phyloP scores from a whole-genome alignment of 2,329 filamentous ascomycete genomes.

The Trichoderma pleuroti region DNA sequence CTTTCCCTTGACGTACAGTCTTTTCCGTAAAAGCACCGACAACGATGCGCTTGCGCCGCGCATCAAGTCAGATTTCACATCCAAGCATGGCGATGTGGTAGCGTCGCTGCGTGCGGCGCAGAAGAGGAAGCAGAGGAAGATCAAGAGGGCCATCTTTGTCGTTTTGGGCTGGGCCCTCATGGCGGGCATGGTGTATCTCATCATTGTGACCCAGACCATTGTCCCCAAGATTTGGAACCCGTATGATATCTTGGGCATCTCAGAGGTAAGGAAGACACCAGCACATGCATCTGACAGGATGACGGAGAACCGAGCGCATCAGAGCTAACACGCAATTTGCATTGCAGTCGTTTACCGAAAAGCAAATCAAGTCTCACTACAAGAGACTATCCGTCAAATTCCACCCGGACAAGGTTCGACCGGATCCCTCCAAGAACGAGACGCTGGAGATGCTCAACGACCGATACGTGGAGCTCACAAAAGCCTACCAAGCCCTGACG shows the following conservation, averaged over 20 bases:
- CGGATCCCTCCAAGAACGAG: conserved; percentile 82
- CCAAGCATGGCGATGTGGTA: conserved; percentile 79
- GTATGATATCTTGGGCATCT: conserved; percentile 87
- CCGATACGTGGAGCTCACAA: conserved; percentile 89
- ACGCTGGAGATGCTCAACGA: conserved; percentile 81
- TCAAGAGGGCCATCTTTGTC: conserved; percentile 79
- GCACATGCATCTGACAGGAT: background rate
- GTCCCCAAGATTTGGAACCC: conserved; percentile 87
- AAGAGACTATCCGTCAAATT: conserved; percentile 78
- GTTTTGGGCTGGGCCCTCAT: conserved; percentile 78
- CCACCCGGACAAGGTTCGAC: conserved; percentile 89
- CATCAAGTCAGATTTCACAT: conserved; percentile 77
- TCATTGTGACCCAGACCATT: conserved; percentile 70
- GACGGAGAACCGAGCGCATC: background rate
- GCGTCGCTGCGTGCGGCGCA: conserved; percentile 78
- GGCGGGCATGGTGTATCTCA: conserved; percentile 88
- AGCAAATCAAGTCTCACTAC: conserved; percentile 89
- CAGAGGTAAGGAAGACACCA: conserved; percentile 56
- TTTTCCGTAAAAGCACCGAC: conserved; percentile 73
- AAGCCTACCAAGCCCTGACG: conserved; percentile 96
- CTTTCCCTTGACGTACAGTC: conserved; percentile 82
- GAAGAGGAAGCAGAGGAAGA: conserved; percentile 81
- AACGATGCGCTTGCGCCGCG: conserved; percentile 76
- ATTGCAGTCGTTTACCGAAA: conserved; percentile 71
- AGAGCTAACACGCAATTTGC: background rate